phyloP scores from a whole-genome alignment of 2,329 filamentous ascomycete genomes.

The Hysterium pulicare region DNA sequence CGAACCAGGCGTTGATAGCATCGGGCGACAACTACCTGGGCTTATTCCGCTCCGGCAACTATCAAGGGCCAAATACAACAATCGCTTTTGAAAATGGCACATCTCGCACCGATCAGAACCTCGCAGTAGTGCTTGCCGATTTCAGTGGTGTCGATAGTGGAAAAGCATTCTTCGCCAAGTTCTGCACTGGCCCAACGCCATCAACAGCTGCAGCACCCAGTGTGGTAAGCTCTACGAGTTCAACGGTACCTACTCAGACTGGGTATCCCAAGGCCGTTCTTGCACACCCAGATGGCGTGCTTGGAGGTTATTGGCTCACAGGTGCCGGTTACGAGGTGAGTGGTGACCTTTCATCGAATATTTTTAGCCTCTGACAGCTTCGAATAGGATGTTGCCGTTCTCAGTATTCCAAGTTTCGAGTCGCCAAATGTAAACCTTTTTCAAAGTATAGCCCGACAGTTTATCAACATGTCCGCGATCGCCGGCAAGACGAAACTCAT shows the following conservation, averaged over 20 bases:
- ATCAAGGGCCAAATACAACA: conserved; percentile 32
- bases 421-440: conserved; percentile 27
- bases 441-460: conserved; percentile 39
- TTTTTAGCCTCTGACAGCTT: too few species aligned
- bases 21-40: conserved; percentile 25
- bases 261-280: conserved; percentile 40
- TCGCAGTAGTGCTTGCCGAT: conserved; percentile 26
- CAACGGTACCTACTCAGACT: conserved; percentile 21
- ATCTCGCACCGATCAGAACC: conserved; percentile 23
- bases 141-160: conserved; percentile 40
- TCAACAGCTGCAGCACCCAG: conserved; percentile 19
- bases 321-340: conserved; percentile 36
- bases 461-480: conserved; percentile 46
- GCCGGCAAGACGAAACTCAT: conserved; percentile 59
- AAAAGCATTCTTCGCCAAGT: conserved; percentile 39
- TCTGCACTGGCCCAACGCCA: conserved; percentile 27
- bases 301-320: conserved; percentile 47
- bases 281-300: conserved; percentile 30
- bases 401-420: conserved; percentile 44
- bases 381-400: conserved; percentile 48
- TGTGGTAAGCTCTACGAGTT: conserved; percentile 19
- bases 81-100: conserved; percentile 38
- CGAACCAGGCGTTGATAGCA: conserved; percentile 30
- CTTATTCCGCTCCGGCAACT: conserved; percentile 27
- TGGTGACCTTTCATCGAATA: too few species aligned